phyloP scores from a whole-genome alignment of 1,284 basidiomycete genomes.

The Sporisorium scitamineum region DNA sequence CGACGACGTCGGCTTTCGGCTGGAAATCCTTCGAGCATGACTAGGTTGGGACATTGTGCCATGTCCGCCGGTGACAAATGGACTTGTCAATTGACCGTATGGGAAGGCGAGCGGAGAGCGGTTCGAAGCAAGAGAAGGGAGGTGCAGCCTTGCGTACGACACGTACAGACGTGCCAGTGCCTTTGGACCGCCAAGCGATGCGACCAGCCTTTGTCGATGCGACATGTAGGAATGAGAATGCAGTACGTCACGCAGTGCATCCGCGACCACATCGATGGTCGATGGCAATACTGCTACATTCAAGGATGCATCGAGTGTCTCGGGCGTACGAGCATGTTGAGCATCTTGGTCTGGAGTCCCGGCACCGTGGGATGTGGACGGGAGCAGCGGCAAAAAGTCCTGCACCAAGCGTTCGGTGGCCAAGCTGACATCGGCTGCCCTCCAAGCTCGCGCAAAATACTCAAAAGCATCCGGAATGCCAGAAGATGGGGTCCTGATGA shows the following conservation, averaged over 20 bases:
- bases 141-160: constrained; percentile 50
- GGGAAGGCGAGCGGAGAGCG: constrained; percentile 53
- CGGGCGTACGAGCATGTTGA: constrained; percentile 9
- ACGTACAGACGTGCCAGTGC: constrained; percentile 56
- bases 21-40: constrained; percentile 8
- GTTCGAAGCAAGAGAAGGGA: constrained; percentile 36
- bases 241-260: constrained; percentile 15
- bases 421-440: constrained; percentile 50
- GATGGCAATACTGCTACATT: constrained; percentile 13
- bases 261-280: constrained; percentile 17
- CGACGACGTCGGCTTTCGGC: constrained; percentile 15
- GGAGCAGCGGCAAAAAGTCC: constrained; percentile 51
- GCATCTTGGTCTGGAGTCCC: constrained; percentile 8
- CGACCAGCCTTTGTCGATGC: constrained; percentile 47
- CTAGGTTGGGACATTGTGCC: constrained; percentile 1
- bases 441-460: constrained; percentile 56
- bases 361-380: constrained; percentile 2
- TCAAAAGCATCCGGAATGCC: constrained; percentile 54
- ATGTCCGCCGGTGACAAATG: constrained; percentile 36
- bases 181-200: constrained; percentile 54
- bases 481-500: not conserved
- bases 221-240: constrained; percentile 39
- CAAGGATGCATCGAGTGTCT: constrained; percentile 8
- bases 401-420: constrained; percentile 55
- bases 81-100: constrained; percentile 47